phyloP scores from a whole-genome alignment of 129 eudicot species.

The Pittosporum tobira region DNA sequence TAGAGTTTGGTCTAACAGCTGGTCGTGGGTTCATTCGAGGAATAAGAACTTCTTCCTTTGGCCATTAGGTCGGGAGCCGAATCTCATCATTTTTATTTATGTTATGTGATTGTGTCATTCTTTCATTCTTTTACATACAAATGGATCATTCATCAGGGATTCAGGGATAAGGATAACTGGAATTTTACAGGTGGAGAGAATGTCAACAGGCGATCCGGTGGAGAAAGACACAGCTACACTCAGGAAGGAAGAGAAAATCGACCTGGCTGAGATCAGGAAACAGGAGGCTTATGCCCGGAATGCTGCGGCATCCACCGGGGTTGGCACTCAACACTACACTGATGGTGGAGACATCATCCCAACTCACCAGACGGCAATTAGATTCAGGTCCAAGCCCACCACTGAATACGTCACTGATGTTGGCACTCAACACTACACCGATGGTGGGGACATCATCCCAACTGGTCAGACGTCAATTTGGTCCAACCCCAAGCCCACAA shows the following conservation, averaged over 20 bases:
- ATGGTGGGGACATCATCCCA: neutral
- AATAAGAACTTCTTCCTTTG: too few species aligned
- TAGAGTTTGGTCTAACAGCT: too few species aligned
- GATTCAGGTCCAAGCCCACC: too few species aligned
- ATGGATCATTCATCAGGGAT: too few species aligned
- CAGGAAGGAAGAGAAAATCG: conserved; percentile 37
- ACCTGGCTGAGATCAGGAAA: conserved; percentile 40
- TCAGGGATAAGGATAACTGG: too few species aligned
- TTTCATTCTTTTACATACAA: too few species aligned
- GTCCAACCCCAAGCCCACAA: neutral
- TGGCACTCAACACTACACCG: conserved; percentile 22
- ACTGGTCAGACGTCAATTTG: neutral
- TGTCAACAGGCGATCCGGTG: conserved; percentile 33
- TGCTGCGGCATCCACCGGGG: conserved; percentile 26
- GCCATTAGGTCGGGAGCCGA: too few species aligned
- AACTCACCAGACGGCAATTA: neutral
- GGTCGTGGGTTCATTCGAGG: too few species aligned
- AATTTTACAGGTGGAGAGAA: conserved; percentile 35
- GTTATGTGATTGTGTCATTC: too few species aligned
- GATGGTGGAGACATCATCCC: neutral
- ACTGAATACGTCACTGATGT: too few species aligned
- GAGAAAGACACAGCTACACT: conserved; percentile 46
- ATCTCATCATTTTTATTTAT: too few species aligned
- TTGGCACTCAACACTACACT: conserved; percentile 20
- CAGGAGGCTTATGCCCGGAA: conserved; percentile 36